Evolutionary conservation across 1,284 basidiomycete species (phyloP), one percentile per base, ranked within the genome.

Genomic region (Ganoderma multipileum): DNA sequence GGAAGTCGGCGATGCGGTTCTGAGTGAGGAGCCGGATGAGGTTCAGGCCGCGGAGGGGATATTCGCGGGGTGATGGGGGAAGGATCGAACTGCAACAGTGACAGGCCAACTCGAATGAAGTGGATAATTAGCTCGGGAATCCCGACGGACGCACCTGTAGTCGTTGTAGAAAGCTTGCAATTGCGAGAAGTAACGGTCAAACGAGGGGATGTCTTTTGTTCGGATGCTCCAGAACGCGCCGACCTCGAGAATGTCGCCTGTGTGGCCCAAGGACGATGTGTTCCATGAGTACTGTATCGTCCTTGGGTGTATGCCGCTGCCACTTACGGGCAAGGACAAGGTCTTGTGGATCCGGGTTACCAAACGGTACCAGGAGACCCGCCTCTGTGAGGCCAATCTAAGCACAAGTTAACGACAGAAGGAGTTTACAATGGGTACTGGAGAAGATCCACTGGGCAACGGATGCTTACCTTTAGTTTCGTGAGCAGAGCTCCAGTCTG

Each of bases 1-100:
- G 98, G 85, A 99, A 99, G 78, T 97, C 94, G 54, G 97, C 95
- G 78, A 99, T 98, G 77, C 95, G 91, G 81, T 98, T 99, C 80
- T 97, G 95, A 1, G 95, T 96, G 72, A 99, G 90, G 69, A 98
- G 89, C 33, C 95, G 94, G 74, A 99, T 93, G 77, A 99, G 92
- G 77, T 97, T 93, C 30, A 99, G 89, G 1, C 97, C 97, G 61
- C 96, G 90, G 67, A 99, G 91, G 60, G 97, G 90, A 73, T 91
- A 93, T 83, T 97, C 93, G 79, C 93, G 91, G 68, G 91, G 87
- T 12, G 97, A 99, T 2, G 89, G 87, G 0, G 95, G 91, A 26
- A 99, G 89, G 65, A 86, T 81, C 41, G 89, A 83, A 78, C 94
- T 95, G 73, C 23, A 26, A 26, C 11, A 26, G 8, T 26, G 3